A percentile compares a stretch with the other conserved stretches of the same genome.
Evolutionary conservation across 108 stramenopile species (phyloP).

Genomic region (Chaetoceros tenuissimus): DNA sequence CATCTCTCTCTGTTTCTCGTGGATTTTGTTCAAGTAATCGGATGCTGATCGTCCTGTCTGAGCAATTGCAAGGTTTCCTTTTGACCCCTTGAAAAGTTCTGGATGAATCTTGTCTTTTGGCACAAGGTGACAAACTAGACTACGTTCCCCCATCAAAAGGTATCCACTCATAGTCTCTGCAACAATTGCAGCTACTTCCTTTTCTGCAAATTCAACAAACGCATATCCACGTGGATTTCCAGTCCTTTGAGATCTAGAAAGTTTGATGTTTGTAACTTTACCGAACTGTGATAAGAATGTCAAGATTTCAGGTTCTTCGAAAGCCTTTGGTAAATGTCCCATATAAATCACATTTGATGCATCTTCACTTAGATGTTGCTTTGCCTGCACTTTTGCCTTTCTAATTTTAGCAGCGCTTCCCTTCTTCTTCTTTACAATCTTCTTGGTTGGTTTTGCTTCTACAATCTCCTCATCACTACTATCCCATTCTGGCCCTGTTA

Average conservation of each 20-base stretch:
- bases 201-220: constrained; percentile 84
- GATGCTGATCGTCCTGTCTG: not conserved
- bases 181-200: constrained; percentile 84
- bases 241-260: constrained; percentile 82
- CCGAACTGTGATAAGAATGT: constrained; percentile 95
- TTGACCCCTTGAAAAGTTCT: constrained; percentile 29
- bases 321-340: constrained; percentile 91
- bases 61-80: constrained; percentile 3
- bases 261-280: constrained; percentile 57
- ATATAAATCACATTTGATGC: constrained; percentile 83
- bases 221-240: constrained; percentile 87
- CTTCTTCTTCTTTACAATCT: constrained; percentile 21
- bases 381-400: constrained; percentile 10
- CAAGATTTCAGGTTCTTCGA: constrained; percentile 87
- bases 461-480: constrained; percentile 43
- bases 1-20: constrained; percentile 30
- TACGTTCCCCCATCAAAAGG: constrained; percentile 72
- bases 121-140: constrained; percentile 86
- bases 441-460: constrained; percentile 7
- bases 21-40: constrained; percentile 13
- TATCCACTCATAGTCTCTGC: constrained; percentile 95
- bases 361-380: constrained; percentile 9
- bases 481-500: constrained; percentile 46
- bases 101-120: constrained; percentile 50
- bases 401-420: constrained; percentile 22